These are phyloP conservation scores for Parathielavia appendiculata DNA, from an alignment of 495 filamentous ascomycete genomes.

Conservation along the genomic window DNA sequence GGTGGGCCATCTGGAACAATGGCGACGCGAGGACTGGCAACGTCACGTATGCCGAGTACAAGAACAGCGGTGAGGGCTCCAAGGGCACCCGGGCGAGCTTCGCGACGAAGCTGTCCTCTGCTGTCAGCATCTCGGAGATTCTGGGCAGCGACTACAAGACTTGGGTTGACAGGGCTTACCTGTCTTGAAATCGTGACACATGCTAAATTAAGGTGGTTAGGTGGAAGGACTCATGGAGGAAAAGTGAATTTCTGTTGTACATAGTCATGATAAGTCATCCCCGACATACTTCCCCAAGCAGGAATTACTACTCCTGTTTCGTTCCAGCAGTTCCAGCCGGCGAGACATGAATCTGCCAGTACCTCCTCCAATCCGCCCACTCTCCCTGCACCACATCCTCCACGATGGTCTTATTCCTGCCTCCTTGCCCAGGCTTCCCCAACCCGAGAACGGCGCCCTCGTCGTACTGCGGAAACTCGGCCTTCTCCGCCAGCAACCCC, in stretches of 20 bases:
- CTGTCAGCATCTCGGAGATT: slow-evolving; percentile 46
- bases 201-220: too few relatives aligned
- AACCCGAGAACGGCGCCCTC: slow-evolving; percentile 31
- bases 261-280: neutral
- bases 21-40: slow-evolving; percentile 46
- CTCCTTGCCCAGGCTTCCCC: slow-evolving; percentile 36
- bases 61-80: slow-evolving; percentile 54
- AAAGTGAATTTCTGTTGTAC: neutral
- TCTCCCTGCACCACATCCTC: slow-evolving; percentile 19
- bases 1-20: slow-evolving; percentile 56
- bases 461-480: slow-evolving; percentile 38
- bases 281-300: too few relatives aligned
- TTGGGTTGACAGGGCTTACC: slow-evolving; percentile 10
- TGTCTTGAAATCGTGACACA: neutral
- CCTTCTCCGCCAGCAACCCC: slow-evolving; percentile 34
- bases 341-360: slow-evolving; percentile 41
- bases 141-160: slow-evolving; percentile 36
- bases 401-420: slow-evolving; percentile 2
- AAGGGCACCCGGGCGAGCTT: slow-evolving; percentile 56
- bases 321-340: slow-evolving; percentile 18
- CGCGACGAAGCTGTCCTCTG: slow-evolving; percentile 39
- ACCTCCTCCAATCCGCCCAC: slow-evolving; percentile 38
- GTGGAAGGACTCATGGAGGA: too few relatives aligned
- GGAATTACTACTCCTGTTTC: neutral
- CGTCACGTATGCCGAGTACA: slow-evolving; percentile 56